These are phyloP conservation scores for Ceratocystis destructans DNA, from an alignment of 2,329 filamentous ascomycete species.

Conservation along the genomic window DNA sequence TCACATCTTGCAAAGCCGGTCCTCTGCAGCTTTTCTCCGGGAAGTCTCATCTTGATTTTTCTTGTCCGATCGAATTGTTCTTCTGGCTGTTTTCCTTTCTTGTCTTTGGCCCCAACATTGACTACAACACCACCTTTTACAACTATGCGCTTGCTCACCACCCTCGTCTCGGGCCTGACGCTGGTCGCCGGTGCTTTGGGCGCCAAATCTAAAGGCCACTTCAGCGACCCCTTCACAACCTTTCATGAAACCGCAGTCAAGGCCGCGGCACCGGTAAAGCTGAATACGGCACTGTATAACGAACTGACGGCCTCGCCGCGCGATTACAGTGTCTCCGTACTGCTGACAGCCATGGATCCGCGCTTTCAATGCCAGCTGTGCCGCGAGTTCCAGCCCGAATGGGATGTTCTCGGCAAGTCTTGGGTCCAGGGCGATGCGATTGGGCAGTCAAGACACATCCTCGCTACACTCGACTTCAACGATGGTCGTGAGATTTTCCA, in stretches of 20 bases:
- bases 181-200: constrained; percentile 46
- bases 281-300: constrained; percentile 62
- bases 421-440: constrained; percentile 77
- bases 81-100: neutral
- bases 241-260: constrained; percentile 55
- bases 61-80: neutral
- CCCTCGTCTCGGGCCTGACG: constrained; percentile 50
- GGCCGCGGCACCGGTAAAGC: constrained; percentile 55
- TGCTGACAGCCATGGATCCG: constrained; percentile 74
- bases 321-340: constrained; percentile 68
- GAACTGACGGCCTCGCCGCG: constrained; percentile 63
- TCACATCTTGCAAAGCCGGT: constrained; percentile 3
- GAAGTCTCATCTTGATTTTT: neutral
- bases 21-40: neutral
- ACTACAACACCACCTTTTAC: constrained; percentile 10
- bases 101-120: neutral
- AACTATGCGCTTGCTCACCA: constrained; percentile 56
- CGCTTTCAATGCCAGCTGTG: constrained; percentile 79
- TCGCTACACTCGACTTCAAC: constrained; percentile 74
- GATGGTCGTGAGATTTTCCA: constrained; percentile 77
- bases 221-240: constrained; percentile 51
- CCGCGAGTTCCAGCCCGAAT: constrained; percentile 85
- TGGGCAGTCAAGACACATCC: constrained; percentile 58
- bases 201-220: constrained; percentile 45
- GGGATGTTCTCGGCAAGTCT: constrained; percentile 71